Conservation (phyloP, 768 basidiomycete genomes). For the Naganishia vaughanmartiniae region DNA sequence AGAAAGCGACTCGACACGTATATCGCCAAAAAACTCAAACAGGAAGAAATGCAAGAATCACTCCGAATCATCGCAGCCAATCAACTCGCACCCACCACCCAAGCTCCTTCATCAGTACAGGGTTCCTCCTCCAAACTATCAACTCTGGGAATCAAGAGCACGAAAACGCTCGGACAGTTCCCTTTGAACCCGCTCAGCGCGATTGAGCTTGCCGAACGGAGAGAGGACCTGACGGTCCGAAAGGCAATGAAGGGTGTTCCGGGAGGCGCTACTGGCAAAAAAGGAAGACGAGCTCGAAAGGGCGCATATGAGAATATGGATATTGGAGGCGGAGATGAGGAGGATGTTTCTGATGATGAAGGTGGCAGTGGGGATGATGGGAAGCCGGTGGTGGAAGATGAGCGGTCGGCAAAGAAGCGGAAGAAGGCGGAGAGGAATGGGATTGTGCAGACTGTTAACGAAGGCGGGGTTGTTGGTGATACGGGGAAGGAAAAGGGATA, state of each 20-base stretch:
- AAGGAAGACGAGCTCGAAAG: conserved; percentile 29
- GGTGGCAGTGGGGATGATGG: conserved; percentile 49
- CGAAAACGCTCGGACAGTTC: conserved; percentile 47
- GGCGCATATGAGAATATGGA: conserved; percentile 29
- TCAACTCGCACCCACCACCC: conserved; percentile 39
- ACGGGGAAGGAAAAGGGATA: conserved; percentile 16
- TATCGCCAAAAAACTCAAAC: conserved; percentile 62
- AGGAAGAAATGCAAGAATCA: conserved; percentile 43
- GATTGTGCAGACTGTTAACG: conserved; percentile 33
- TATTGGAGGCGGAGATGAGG: conserved; percentile 37
- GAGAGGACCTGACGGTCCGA: conserved; percentile 47
- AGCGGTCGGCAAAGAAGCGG: conserved; percentile 30
- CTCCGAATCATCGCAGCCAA: conserved; percentile 41
- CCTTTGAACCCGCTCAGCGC: conserved; percentile 45
- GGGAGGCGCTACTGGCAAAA: conserved; percentile 20
- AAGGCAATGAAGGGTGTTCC: conserved; percentile 39
- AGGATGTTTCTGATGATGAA: conserved; percentile 30
- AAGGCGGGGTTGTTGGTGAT: conserved; percentile 6
- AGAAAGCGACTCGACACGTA: conserved; percentile 87
- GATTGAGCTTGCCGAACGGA: conserved; percentile 38
- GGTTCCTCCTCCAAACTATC: conserved; percentile 18
- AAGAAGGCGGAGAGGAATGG: conserved; percentile 43
- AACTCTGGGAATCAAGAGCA: conserved; percentile 35
- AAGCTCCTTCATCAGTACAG: conserved; percentile 31
- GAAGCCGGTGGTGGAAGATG: conserved; percentile 24